Evolutionary conservation across 345 rosid species (phyloP).

Genomic region (Citrus trifoliata): DNA sequence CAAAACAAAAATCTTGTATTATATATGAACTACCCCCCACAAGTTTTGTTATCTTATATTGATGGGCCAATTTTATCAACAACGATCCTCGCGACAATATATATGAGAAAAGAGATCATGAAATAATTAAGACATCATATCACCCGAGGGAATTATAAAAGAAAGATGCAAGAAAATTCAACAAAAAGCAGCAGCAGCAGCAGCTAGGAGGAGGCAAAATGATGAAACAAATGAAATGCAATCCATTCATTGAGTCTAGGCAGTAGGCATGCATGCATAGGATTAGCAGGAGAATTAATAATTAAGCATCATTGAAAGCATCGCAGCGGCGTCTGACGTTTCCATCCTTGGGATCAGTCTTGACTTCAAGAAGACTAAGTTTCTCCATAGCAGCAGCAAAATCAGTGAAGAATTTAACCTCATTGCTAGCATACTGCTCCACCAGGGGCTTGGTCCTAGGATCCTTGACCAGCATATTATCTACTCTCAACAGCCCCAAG

Average conservation of each 20-base stretch:
- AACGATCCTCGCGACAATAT: too few species aligned
- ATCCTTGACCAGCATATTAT: conserved; percentile 28
- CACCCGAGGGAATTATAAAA: neutral
- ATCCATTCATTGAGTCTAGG: too few species aligned
- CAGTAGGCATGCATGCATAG: too few species aligned
- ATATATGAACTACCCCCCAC: too few species aligned
- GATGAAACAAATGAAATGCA: neutral
- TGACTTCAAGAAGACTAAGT: conserved; percentile 33
- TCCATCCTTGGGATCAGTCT: conserved; percentile 36
- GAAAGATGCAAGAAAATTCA: neutral
- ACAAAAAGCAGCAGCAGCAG: neutral
- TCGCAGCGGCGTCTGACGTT: conserved; percentile 58
- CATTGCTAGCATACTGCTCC: conserved; percentile 36
- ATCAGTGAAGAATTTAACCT: conserved; percentile 40
- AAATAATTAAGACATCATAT: neutral
- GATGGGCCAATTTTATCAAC: too few species aligned
- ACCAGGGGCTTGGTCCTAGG: conserved; percentile 35
- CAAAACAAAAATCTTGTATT: too few species aligned
- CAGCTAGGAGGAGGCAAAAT: neutral
- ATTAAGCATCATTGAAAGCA: conserved; percentile 23
- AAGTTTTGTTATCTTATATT: too few species aligned
- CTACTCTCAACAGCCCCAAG: conserved; percentile 36
- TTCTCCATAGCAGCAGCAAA: conserved; percentile 51
- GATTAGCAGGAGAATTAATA: neutral
- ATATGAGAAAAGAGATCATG: neutral